Conservation (phyloP, 1,284 basidiomycete species). For the Naganishia sp. region DNA sequence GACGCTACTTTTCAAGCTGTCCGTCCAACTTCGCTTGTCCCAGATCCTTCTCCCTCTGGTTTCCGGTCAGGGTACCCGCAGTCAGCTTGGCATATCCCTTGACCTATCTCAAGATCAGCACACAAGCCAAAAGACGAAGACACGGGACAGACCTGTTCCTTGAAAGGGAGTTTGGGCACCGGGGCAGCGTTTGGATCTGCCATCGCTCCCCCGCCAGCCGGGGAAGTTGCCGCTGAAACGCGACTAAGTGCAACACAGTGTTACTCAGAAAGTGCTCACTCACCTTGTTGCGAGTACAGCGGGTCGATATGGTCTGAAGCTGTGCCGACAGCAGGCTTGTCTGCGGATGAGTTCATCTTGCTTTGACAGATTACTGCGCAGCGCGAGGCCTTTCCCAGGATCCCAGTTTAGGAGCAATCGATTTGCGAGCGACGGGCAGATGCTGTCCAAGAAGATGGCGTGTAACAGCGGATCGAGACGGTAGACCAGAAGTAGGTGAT, state of each 20-base stretch:
- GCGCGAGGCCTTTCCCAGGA: no score
- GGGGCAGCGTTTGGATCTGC: conserved; percentile 19
- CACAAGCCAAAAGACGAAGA: not conserved
- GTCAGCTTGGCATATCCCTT: conserved; percentile 50
- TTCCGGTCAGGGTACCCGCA: conserved; percentile 43
- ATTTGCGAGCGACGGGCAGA: no score
- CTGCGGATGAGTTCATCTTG: conserved; percentile 16
- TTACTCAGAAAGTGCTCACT: not conserved
- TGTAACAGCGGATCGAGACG: no score
- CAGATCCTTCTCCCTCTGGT: conserved; percentile 44
- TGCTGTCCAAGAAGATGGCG: no score
- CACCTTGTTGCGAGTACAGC: conserved; percentile 21
- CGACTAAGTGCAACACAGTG: not conserved
- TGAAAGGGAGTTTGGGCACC: conserved; percentile 39
- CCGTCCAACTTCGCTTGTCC: conserved; percentile 45
- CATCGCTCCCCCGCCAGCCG: conserved; percentile 4
- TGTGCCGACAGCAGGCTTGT: conserved; percentile 20
- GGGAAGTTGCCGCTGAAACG: conserved; percentile 12
- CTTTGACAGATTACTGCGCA: not conserved
- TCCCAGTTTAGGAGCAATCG: no score
- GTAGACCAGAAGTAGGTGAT: no score
- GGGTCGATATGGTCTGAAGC: conserved; percentile 14
- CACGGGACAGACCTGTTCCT: conserved; percentile 44
- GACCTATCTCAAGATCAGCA: conserved; percentile 35
- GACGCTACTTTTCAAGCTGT: conserved; percentile 27